These are phyloP conservation scores for Solanum ossicruentum DNA, from an alignment of 257 asterid genomes.

Conservation along the genomic window DNA sequence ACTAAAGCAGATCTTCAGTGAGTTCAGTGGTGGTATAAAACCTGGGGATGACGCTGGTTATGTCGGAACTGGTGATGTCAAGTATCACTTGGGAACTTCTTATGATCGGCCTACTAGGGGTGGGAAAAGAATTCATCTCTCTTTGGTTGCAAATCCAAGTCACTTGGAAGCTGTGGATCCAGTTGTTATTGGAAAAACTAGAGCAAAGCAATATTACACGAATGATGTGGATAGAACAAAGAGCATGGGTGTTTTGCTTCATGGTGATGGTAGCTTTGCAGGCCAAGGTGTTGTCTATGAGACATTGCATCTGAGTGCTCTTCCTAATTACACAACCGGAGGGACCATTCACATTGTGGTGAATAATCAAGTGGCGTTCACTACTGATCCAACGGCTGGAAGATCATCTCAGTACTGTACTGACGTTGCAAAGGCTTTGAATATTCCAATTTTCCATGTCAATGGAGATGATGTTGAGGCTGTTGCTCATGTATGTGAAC, in stretches of 20 bases:
- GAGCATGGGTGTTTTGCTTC: constrained; percentile 15
- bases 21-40: constrained; percentile 16
- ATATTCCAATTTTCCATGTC: constrained; percentile 69
- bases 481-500: constrained; percentile 60
- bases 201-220: constrained; percentile 14
- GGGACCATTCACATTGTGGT: constrained; percentile 72
- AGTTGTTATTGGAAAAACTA: constrained; percentile 17
- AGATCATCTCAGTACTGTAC: constrained; percentile 77
- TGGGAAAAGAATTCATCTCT: constrained; percentile 17
- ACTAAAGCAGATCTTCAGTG: constrained; percentile 15
- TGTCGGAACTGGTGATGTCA: constrained; percentile 19
- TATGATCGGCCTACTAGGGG: constrained; percentile 15
- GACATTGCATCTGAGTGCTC: constrained; percentile 15
- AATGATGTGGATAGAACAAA: constrained; percentile 8
- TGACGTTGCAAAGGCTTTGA: constrained; percentile 63
- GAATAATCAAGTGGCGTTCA: constrained; percentile 71
- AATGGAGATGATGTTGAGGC: constrained; percentile 78
- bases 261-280: constrained; percentile 24
- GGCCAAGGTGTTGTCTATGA: constrained; percentile 25
- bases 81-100: constrained; percentile 25
- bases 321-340: constrained; percentile 13
- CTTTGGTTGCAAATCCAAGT: constrained; percentile 18
- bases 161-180: constrained; percentile 28
- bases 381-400: constrained; percentile 52
- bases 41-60: constrained; percentile 17